Evolutionary conservation across 768 basidiomycete genomes (phyloP), one percentile per base, ranked within the genome.

Genomic region (Kwoniella newhampshirensis): DNA sequence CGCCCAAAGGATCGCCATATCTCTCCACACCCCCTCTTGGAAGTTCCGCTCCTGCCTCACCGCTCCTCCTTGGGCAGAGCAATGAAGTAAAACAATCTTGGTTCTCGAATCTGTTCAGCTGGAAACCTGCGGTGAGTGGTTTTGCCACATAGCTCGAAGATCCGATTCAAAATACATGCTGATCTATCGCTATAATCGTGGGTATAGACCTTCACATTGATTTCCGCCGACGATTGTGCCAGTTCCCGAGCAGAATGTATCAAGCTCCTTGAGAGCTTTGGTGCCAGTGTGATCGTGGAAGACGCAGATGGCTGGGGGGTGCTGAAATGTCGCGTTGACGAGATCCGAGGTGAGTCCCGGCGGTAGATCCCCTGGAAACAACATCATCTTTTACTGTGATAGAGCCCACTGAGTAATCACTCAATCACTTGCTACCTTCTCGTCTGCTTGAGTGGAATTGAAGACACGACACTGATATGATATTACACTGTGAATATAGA

Each of bases 91-190:
- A 81, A 77, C 84, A 83, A 57, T 82, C 81, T 48, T 97, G 92
- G 93, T 83, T 98, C 55, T 84, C 84, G 25, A 87, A 85, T 67
- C 82, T 94, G 40, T 92, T 96, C 82, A 87, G 83, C 73, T 86
- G 88, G 79, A 89, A 86, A 67, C 84, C 87, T 15, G 71, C 71
- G 12, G 71, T 73, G 41, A 51, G 71, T 64, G 15, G 21, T 18
- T 32, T 6, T 32, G 7, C 32, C 7, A 32, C 32, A 25, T 41
- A 42, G 26, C 4, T 20, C 21, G 37, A 15, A 4, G 17, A 28
- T 12, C 43, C 18, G 18, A 39, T 26, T 51, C 58, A 51, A 59
- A n/a, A 25, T 3, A 28, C 27, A 21, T 45, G 17, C 37, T 32
- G 32, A 32, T 6, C 6, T 32, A 6, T 32, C 32, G 32, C 13